Percentiles rank a stretch among this genome's conserved stretches.
phyloP scores from a whole-genome alignment of 768 basidiomycete species.

The Mycena venus region DNA sequence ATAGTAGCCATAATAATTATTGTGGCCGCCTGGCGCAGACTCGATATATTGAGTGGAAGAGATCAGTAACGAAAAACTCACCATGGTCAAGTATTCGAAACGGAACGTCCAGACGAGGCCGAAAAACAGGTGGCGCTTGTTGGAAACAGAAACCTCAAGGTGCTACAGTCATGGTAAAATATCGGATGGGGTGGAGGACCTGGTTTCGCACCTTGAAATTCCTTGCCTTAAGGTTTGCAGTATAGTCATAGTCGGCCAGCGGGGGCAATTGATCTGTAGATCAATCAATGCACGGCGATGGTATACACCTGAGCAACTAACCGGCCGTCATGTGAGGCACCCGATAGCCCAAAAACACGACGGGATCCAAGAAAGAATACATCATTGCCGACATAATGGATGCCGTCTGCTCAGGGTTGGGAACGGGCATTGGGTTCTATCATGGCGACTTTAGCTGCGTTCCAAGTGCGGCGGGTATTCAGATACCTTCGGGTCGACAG shows the following conservation, averaged over 20 bases:
- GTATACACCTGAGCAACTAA: neutral
- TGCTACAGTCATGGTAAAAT: neutral
- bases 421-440: constrained; percentile 49
- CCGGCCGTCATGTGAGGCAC: constrained; percentile 56
- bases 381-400: constrained; percentile 57
- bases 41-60: neutral
- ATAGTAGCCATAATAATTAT: constrained; percentile 43
- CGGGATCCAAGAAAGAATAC: constrained; percentile 68
- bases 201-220: constrained; percentile 47
- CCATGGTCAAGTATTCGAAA: constrained; percentile 38
- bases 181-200: constrained; percentile 22
- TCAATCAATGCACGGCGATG: neutral
- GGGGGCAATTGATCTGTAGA: constrained; percentile 67
- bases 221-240: constrained; percentile 40
- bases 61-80: neutral
- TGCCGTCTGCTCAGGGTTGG: constrained; percentile 65
- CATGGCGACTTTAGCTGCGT: neutral
- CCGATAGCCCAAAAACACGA: constrained; percentile 59
- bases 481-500: constrained; percentile 63
- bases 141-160: constrained; percentile 23
- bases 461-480: neutral
- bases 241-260: constrained; percentile 70
- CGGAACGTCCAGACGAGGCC: constrained; percentile 59
- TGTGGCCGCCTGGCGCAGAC: constrained; percentile 27
- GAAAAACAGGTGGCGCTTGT: constrained; percentile 49